Percentiles rank a stretch among this genome's conserved stretches.
phyloP scores from a whole-genome alignment of 495 filamentous ascomycete genomes.

The Aspergillus egyptiacus region DNA sequence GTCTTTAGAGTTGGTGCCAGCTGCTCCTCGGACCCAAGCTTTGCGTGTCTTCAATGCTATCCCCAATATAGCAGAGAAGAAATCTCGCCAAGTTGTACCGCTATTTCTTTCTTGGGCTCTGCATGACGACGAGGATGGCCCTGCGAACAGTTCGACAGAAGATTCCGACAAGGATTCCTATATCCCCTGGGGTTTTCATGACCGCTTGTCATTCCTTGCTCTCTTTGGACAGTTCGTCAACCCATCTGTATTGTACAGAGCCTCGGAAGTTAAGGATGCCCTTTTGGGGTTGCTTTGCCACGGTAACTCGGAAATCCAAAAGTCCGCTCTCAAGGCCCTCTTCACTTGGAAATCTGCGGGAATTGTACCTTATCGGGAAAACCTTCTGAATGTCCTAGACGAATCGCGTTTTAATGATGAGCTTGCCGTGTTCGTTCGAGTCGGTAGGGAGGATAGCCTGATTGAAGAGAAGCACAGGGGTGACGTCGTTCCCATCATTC shows the following conservation, averaged over 20 bases:
- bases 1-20: constrained; percentile 29
- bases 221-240: constrained; percentile 84
- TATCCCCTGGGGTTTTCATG: constrained; percentile 54
- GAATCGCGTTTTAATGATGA: constrained; percentile 90
- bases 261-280: constrained; percentile 66
- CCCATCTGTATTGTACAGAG: constrained; percentile 73
- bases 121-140: constrained; percentile 44
- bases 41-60: constrained; percentile 68
- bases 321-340: constrained; percentile 73
- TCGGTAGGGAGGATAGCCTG: constrained; percentile 59
- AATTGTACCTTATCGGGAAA: constrained; percentile 75
- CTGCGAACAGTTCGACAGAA: constrained; percentile 21
- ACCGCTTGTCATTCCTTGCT: constrained; percentile 72
- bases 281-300: constrained; percentile 70
- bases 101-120: constrained; percentile 73
- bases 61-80: constrained; percentile 75
- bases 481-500: constrained; percentile 73
- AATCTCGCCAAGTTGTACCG: constrained; percentile 77
- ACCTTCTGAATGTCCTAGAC: constrained; percentile 81
- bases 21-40: constrained; percentile 63
- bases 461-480: constrained; percentile 66
- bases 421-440: constrained; percentile 75
- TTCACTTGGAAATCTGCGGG: constrained; percentile 78
- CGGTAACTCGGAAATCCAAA: constrained; percentile 85
- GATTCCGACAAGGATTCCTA: constrained; percentile 16